A percentile compares a stretch with the other conserved stretches of the same genome.
Conservation (phyloP, 1,284 basidiomycete species). For the Stereum hirsutum region DNA sequence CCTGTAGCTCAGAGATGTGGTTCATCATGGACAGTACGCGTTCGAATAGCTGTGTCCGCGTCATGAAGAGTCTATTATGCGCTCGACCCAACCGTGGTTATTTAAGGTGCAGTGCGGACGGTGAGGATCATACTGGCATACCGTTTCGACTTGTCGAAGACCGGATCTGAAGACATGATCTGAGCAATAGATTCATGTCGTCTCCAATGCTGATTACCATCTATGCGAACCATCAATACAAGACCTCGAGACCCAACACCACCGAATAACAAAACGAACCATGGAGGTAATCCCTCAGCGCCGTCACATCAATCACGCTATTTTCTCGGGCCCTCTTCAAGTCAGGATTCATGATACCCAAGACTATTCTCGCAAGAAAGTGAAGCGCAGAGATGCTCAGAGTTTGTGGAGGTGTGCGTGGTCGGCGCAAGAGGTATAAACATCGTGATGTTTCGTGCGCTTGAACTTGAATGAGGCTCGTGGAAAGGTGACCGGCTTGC, state of each 20-base stretch:
- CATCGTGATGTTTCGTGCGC: too few relatives aligned
- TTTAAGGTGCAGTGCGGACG: not conserved
- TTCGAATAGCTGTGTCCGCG: conserved; percentile 39
- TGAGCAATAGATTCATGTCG: conserved; percentile 35
- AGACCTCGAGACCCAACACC: too few relatives aligned
- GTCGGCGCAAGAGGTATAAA: too few relatives aligned
- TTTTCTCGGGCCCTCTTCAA: too few relatives aligned
- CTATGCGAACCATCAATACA: conserved; percentile 24
- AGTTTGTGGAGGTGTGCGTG: too few relatives aligned
- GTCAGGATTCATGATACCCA: too few relatives aligned
- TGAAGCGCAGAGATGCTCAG: too few relatives aligned
- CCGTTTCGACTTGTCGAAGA: conserved; percentile 48
- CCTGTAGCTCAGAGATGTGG: conserved; percentile 46
- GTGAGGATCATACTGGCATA: not conserved
- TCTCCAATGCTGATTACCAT: conserved; percentile 37
- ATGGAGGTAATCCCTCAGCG: too few relatives aligned
- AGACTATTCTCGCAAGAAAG: too few relatives aligned
- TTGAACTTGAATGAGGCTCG: too few relatives aligned
- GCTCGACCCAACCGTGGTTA: not conserved
- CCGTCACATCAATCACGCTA: too few relatives aligned
- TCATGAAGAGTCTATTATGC: conserved; percentile 36
- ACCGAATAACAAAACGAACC: not conserved
- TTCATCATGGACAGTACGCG: conserved; percentile 41
- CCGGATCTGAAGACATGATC: conserved; percentile 44
- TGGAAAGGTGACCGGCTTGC: too few relatives aligned